Base-by-base conservation (phyloP, 1,284 basidiomycete genomes). In the Fomitopsis pinicola region DNA sequence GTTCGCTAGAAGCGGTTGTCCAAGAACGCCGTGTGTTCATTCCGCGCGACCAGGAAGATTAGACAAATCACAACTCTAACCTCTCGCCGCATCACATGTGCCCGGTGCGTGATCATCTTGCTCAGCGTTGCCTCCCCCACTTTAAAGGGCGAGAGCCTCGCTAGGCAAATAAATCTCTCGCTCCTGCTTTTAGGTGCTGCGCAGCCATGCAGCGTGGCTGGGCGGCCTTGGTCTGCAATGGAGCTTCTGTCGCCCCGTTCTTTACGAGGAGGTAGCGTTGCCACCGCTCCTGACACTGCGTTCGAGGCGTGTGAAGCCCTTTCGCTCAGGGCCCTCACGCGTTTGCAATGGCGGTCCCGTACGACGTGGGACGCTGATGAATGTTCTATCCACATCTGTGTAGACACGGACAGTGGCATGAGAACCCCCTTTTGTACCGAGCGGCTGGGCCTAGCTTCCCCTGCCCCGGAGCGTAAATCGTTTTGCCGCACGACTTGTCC, bases 401-500 rank as follows among this genome's bases (percentile, higher is more conserved):
- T 19, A 19, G 52, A 36, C 52, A 54, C 48, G 48, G 28, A 33
- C 52, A 54, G 52, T 35, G 52, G 35, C 52, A 54, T 54, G 52
- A 40, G 52, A 54, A 54, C 52, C 55, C 42, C 55, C 14, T 19
- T 42, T 40, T 35, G 53, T 10, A 30, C 22, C 55, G 35, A 44
- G 26, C 52, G 36, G 35, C 36, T 38, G 52, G 52, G 33, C 33
- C 52, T 15, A 17, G 35, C 48, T 14, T 33, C 22, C 28, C 19
- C 22, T 30, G 6, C 52, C 50, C 50, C 50, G 35, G 50, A 9
- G 15, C 52, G 22, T 42, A 26, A 59, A 42, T 28, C 42, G 14
- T 54, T 59, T 56, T 40, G 38, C 59, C 59, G 59, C 35, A 60
- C 33, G 36, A 55, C 40, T 28, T 60, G 63, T 69, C 67, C 68